Evolutionary conservation across 345 rosid species (phyloP), one percentile per base, ranked within the genome.

Genomic region (Rhizophora apiculata): DNA sequence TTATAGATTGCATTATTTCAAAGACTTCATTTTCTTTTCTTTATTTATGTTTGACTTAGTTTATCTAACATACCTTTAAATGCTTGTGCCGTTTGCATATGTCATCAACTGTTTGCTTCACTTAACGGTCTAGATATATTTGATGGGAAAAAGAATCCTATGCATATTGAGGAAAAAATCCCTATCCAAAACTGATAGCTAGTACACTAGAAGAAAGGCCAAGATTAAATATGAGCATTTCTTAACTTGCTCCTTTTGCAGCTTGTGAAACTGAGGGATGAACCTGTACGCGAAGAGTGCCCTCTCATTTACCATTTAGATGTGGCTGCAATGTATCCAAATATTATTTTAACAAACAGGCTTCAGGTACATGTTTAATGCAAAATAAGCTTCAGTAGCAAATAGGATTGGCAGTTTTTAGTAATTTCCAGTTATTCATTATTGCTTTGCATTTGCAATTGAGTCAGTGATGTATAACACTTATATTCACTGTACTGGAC

Each of bases 291-390:
- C 70, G 96, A 94, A 74, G 98, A 94, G 78, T 91, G 93, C 56
- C 98, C 97, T 69, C 98, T 91, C 32, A 89, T 94, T 82, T 94
- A 91, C 80, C 98, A 94, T 86, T 83, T 94, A 32, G 98, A 94
- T 82, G 98, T 94, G 58, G 98, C 98, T 74, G 98, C 98, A 18
- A 91, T 94, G 98, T 91, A 94, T 81, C 98, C 97, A 63, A 94
- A 94, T 82, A 94, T 94, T 81, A 94, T 94, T 79, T 83, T 94
- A 79, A 94, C 98, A 70, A 94, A 91, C 76, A 84, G 98, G 82
- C 96, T 94, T 79, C 98, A 93, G 98, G 98, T 93, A 80, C 16
- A 13, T 13, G 18, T 43, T 43, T 74, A 75, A 49, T 75, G 60
- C 9, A 54, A 46, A 15, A 31, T 49, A 62, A 49, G 59, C 55